Conservation (phyloP, 176 grass and related monocot genomes). For the Musa itinerans region DNA sequence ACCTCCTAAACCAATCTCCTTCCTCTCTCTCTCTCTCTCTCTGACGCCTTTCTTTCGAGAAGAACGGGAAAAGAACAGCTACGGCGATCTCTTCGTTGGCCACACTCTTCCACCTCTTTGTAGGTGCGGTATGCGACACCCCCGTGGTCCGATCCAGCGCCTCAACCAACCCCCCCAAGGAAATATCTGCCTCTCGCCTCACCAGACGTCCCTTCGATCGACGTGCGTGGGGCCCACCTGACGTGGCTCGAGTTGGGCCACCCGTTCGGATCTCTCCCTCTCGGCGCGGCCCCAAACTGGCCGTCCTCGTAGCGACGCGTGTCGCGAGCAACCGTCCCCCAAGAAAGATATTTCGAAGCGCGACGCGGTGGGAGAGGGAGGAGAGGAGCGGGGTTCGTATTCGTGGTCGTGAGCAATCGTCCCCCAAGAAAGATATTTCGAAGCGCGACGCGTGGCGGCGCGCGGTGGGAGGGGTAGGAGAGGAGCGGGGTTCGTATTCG, state of each 20-base stretch:
- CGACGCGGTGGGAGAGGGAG: background rate
- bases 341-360: background rate
- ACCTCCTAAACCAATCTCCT: background rate
- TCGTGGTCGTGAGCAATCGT: background rate
- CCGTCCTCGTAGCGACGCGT: background rate
- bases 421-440: background rate
- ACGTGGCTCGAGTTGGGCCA: background rate
- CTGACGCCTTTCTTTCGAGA: no score
- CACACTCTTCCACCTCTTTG: background rate
- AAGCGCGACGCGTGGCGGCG: background rate
- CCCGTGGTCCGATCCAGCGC: constrained; percentile 1
- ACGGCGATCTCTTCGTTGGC: background rate
- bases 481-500: background rate
- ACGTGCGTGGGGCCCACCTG: background rate
- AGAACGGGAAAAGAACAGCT: no score
- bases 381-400: background rate
- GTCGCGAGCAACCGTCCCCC: background rate
- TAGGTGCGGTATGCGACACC: constrained; percentile 3
- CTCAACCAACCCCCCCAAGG: background rate
- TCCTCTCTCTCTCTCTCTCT: background rate
- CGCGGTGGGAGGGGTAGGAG: background rate
- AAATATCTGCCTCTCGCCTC: background rate
- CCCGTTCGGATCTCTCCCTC: background rate
- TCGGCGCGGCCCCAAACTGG: background rate
- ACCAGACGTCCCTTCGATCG: background rate